These are phyloP conservation scores for Penstemon barbatus DNA, from an alignment of 257 asterid species.

Conservation along the genomic window DNA sequence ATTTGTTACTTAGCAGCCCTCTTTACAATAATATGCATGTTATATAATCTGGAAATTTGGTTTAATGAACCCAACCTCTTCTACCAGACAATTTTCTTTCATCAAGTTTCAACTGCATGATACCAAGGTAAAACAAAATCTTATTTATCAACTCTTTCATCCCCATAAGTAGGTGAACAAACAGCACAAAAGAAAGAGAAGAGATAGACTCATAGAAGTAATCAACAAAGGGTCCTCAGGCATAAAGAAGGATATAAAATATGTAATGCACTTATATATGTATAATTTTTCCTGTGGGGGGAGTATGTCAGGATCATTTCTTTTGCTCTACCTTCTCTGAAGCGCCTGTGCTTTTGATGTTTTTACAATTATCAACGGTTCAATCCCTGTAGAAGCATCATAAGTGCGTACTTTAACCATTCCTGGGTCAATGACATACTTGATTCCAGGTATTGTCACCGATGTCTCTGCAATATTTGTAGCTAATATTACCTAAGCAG, in stretches of 20 bases:
- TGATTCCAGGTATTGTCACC: conserved; percentile 97
- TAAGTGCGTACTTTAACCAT: conserved; percentile 92
- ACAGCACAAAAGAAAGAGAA: background rate
- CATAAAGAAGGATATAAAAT: conserved; percentile 4
- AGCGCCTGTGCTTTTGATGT: conserved; percentile 97
- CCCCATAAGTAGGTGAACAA: conserved; percentile 11
- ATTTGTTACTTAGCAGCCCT: background rate
- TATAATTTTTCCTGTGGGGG: background rate
- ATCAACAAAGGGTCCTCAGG: background rate
- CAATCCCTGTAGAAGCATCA: conserved; percentile 80
- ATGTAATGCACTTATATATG: background rate
- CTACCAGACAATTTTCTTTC: background rate
- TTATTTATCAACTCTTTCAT: conserved; percentile 17
- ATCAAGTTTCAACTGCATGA: background rate
- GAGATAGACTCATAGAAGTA: background rate
- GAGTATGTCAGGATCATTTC: conserved; percentile 17
- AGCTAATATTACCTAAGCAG: conserved; percentile 76
- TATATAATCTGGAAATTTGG: conserved; percentile 1
- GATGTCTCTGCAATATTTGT: conserved; percentile 99
- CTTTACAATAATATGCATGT: conserved; percentile 5
- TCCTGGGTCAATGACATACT: conserved; percentile 96
- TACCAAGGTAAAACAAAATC: background rate
- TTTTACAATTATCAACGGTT: conserved; percentile 80
- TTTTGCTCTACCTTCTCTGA: conserved; percentile 73
- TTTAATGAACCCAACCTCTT: conserved; percentile 6